Conservation (phyloP, 257 asterid genomes). For the Hygrophila difformis region DNA sequence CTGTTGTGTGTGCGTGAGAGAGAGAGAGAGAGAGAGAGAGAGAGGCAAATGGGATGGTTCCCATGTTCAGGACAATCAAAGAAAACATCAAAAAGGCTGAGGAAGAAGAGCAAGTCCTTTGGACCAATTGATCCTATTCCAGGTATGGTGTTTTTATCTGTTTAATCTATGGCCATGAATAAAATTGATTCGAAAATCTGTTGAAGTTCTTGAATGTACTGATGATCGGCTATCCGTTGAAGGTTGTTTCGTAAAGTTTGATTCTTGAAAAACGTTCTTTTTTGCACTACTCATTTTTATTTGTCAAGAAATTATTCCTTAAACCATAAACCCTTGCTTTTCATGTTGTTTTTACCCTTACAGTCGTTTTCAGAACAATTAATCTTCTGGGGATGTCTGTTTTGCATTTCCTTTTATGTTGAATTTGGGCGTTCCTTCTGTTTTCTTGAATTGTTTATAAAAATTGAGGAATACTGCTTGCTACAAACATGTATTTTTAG, state of each 20-base stretch:
- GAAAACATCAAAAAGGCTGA: slow-evolving; percentile 25
- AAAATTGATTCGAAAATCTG: background rate
- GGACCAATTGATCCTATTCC: slow-evolving; percentile 33
- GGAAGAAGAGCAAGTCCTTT: slow-evolving; percentile 32
- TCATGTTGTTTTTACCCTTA: background rate
- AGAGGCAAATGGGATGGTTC: slow-evolving; percentile 60
- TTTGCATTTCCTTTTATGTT: too few species aligned
- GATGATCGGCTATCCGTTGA: too few species aligned
- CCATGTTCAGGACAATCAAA: slow-evolving; percentile 61
- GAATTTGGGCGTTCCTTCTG: too few species aligned
- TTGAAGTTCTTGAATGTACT: too few species aligned
- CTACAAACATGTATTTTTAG: too few species aligned
- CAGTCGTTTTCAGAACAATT: too few species aligned
- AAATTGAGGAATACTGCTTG: too few species aligned
- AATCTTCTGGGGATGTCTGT: too few species aligned
- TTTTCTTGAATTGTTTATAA: too few species aligned
- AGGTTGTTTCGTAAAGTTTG: too few species aligned
- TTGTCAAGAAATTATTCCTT: background rate
- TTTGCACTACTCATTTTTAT: slow-evolving; percentile 3
- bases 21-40: slow-evolving; percentile 21
- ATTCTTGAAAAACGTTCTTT: slow-evolving; percentile 6
- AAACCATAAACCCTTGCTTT: background rate
- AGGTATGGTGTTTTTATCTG: slow-evolving; percentile 27
- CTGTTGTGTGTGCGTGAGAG: slow-evolving; percentile 7
- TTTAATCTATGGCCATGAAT: too few species aligned